phyloP scores from a whole-genome alignment of 495 filamentous ascomycete genomes.

The Aspergillus sparsus region DNA sequence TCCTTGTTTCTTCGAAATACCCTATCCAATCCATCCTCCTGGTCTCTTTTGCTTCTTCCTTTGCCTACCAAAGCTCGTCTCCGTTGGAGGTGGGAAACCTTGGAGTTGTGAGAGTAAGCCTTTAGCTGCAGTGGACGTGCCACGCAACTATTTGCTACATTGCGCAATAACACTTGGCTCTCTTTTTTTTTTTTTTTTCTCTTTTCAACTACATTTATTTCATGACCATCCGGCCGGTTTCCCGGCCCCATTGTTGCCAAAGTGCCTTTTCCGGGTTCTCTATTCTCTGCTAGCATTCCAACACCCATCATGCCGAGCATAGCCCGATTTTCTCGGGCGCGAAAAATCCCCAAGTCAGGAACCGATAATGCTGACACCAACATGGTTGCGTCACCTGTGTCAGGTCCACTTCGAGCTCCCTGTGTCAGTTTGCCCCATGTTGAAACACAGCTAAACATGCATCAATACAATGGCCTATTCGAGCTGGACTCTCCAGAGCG shows the following conservation, averaged over 20 bases:
- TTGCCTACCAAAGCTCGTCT: neutral
- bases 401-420: constrained; percentile 35
- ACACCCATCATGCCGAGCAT: constrained; percentile 25
- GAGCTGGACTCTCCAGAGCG: constrained; percentile 30
- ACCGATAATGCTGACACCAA: constrained; percentile 33
- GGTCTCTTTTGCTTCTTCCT: neutral
- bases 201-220: neutral
- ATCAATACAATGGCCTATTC: constrained; percentile 43
- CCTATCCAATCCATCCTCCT: constrained; percentile 9
- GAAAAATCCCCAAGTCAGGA: constrained; percentile 31
- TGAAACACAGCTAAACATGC: constrained; percentile 50
- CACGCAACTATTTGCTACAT: constrained; percentile 7
- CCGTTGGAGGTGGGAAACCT: neutral
- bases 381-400: constrained; percentile 21
- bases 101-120: constrained; percentile 3
- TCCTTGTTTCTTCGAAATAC: constrained; percentile 8
- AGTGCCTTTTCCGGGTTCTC: constrained; percentile 13
- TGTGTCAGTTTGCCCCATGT: constrained; percentile 47
- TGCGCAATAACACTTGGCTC: neutral
- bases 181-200: neutral
- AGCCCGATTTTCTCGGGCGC: constrained; percentile 35
- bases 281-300: constrained; percentile 14
- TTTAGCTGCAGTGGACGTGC: constrained; percentile 8
- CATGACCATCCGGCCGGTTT: neutral
- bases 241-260: constrained; percentile 7